Evolutionary conservation across 2,329 filamentous ascomycete genomes (phyloP).

Genomic region (Ascocoryne sarcoides): DNA sequence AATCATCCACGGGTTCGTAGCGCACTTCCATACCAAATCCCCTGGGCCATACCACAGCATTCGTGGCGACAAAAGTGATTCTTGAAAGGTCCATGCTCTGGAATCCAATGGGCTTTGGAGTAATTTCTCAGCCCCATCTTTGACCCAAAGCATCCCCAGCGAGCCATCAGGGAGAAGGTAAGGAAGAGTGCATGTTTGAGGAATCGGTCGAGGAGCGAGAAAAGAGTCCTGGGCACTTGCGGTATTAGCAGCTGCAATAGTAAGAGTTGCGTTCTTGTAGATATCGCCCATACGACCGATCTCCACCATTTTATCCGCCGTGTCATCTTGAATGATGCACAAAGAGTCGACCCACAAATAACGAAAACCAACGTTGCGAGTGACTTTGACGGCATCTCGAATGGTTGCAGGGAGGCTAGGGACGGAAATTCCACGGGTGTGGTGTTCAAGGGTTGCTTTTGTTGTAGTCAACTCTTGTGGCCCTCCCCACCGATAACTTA

Average conservation of each 20-base stretch:
- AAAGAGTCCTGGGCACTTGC: not conserved
- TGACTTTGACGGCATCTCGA: not conserved
- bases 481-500: not conserved
- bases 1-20: not conserved
- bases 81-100: not conserved
- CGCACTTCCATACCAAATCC: not conserved
- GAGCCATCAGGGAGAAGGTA: not conserved
- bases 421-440: not conserved
- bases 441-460: not conserved
- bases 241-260: not conserved
- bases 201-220: not conserved
- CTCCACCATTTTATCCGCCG: not conserved
- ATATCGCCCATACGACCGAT: not conserved
- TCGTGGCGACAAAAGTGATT: not conserved
- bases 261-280: not conserved
- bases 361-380: not conserved
- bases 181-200: not conserved
- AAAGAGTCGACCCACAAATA: slow-evolving; percentile 2
- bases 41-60: not conserved
- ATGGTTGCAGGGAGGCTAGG: not conserved
- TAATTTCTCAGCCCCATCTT: no score
- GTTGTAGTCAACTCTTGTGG: not conserved
- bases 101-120: not conserved
- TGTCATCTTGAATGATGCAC: slow-evolving; percentile 1
- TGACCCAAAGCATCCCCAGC: not conserved